Evolutionary conservation across 108 stramenopile genomes (phyloP).

Genomic region (Aurantiochytrium sp.): DNA sequence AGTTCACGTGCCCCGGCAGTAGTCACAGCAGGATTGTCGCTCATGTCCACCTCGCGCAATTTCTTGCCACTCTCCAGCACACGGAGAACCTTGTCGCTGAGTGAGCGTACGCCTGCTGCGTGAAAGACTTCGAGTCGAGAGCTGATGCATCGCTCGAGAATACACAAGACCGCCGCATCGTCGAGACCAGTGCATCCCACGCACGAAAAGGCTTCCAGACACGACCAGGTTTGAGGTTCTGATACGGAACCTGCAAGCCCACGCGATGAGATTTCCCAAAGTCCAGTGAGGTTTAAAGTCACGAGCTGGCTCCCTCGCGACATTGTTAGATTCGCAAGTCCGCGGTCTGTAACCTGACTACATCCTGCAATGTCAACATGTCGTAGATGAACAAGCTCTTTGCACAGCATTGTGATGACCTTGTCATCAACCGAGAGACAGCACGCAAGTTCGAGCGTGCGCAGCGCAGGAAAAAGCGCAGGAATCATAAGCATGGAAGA

Average conservation of each 20-base stretch:
- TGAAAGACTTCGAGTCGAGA: not conserved
- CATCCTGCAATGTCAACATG: not conserved
- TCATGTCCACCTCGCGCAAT: not conserved
- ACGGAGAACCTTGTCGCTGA: not conserved
- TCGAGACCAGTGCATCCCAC: not conserved
- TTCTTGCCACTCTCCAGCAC: not conserved
- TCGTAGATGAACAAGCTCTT: not conserved
- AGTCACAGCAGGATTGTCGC: not conserved
- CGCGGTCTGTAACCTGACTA: not conserved
- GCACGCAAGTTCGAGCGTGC: not conserved
- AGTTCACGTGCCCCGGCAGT: not conserved
- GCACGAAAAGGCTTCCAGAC: not conserved
- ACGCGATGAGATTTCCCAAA: not conserved
- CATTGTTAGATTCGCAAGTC: not conserved
- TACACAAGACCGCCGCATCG: not conserved
- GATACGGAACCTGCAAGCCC: not conserved
- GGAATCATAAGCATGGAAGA: not conserved
- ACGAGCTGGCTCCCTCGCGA: not conserved
- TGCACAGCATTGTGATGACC: not conserved
- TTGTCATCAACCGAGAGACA: conserved; percentile 20
- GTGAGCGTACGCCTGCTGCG: not conserved
- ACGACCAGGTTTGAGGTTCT: not conserved
- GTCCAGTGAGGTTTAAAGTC: not conserved
- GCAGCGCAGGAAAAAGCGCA: not conserved
- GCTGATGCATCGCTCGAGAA: not conserved